phyloP scores from a whole-genome alignment of 2,329 filamentous ascomycete genomes.

The Triangularia verruculosa region DNA sequence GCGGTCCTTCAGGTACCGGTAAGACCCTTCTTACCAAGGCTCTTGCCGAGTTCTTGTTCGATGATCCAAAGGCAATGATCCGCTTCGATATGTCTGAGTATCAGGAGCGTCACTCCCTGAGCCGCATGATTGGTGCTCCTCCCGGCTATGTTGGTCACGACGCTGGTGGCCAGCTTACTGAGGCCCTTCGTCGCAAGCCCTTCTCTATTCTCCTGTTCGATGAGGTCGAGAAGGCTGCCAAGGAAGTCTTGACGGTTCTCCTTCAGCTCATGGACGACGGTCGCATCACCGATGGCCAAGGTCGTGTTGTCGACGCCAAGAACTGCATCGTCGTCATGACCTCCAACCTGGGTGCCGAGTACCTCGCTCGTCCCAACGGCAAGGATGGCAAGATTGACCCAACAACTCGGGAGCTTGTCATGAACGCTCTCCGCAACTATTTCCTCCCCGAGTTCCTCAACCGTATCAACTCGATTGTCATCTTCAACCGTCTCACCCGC shows the following conservation, averaged over 20 bases:
- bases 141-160: constrained; percentile 97
- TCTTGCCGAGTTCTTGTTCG: constrained; percentile 95
- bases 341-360: constrained; percentile 93
- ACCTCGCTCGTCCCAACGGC: constrained; percentile 73
- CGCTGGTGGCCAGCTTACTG: constrained; percentile 90
- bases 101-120: constrained; percentile 92
- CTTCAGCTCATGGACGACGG: constrained; percentile 99
- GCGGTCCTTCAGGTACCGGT: constrained; percentile 95
- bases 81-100: constrained; percentile 99
- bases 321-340: constrained; percentile 99
- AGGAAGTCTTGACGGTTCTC: constrained; percentile 93
- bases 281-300: constrained; percentile 96
- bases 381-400: constrained; percentile 83
- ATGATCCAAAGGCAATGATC: constrained; percentile 96
- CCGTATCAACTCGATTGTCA: constrained; percentile 92
- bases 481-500: constrained; percentile 94
- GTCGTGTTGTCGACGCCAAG: constrained; percentile 86
- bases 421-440: constrained; percentile 86
- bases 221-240: constrained; percentile 97
- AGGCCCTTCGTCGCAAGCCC: constrained; percentile 86
- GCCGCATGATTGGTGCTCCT: constrained; percentile 95
- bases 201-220: constrained; percentile 98
- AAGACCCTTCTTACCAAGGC: constrained; percentile 97
- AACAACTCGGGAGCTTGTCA: constrained; percentile 83
- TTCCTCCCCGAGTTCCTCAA: constrained; percentile 99